phyloP scores from a whole-genome alignment of 805 yeast genomes.

The Kluyveromyces nonfermentans region DNA sequence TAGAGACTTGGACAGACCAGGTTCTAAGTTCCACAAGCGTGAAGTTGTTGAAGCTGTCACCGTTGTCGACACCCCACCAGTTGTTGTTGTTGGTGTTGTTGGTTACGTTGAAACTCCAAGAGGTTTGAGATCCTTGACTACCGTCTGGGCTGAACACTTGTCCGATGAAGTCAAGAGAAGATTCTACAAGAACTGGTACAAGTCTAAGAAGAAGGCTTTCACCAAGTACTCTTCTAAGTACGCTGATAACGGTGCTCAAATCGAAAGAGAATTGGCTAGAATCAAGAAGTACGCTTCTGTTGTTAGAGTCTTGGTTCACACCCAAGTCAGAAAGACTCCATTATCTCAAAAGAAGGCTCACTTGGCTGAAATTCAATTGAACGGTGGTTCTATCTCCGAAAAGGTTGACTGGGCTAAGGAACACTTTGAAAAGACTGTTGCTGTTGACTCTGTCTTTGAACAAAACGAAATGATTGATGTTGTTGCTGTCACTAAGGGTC shows the following conservation, averaged over 20 bases:
- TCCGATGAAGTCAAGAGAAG: constrained; percentile 99
- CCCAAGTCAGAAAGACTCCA: constrained; percentile 99
- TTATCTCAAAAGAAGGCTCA: constrained; percentile 99
- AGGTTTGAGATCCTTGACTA: constrained; percentile 98
- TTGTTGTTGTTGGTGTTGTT: constrained; percentile 98
- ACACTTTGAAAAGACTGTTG: constrained; percentile 98
- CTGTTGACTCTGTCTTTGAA: constrained; percentile 93
- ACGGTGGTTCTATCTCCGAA: constrained; percentile 98
- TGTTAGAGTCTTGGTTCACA: constrained; percentile 98
- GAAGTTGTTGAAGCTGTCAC: constrained; percentile 99
- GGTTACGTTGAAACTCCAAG: constrained; percentile 99
- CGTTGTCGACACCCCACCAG: constrained; percentile 98
- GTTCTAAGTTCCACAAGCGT: constrained; percentile 99
- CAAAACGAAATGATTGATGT: constrained; percentile 98
- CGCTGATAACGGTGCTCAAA: constrained; percentile 79
- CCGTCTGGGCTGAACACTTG: constrained; percentile 99
- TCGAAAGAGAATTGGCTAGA: constrained; percentile 96
- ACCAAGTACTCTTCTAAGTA: constrained; percentile 99
- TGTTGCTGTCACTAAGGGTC: constrained; percentile 99
- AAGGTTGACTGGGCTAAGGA: constrained; percentile 98
- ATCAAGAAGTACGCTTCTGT: constrained; percentile 96
- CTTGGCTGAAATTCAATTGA: constrained; percentile 98
- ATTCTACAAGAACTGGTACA: constrained; percentile 99
- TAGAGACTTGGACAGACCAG: constrained; percentile 99
- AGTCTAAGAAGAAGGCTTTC: constrained; percentile 99